A percentile compares a stretch with the other conserved stretches of the same genome.
Evolutionary conservation across 2,329 filamentous ascomycete genomes (phyloP).

Genomic region (Microdochium nivale): DNA sequence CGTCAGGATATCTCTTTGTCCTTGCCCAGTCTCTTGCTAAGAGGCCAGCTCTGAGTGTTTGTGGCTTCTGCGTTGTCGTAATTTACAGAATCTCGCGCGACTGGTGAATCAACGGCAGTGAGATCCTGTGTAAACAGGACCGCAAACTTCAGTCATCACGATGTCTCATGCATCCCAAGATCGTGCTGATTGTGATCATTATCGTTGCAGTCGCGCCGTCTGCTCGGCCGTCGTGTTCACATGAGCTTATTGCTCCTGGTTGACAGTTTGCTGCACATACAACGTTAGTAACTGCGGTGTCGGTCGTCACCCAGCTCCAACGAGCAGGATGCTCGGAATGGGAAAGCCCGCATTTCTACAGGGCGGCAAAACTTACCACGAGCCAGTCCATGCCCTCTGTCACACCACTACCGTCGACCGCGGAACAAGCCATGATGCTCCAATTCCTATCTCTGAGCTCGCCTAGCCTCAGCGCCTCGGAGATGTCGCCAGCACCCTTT

Average conservation of each 20-base stretch:
- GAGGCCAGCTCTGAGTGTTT: too few species aligned
- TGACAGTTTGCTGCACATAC: constrained; percentile 14
- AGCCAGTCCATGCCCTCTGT: constrained; percentile 99
- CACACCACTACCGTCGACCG: constrained; percentile 89
- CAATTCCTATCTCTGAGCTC: constrained; percentile 95
- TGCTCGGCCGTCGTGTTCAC: background rate
- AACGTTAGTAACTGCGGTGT: background rate
- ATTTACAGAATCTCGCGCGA: too few species aligned
- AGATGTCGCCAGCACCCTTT: constrained; percentile 94
- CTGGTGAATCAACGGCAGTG: too few species aligned
- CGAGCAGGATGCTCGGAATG: background rate
- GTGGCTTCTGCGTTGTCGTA: too few species aligned
- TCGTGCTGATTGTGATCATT: background rate
- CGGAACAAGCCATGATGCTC: constrained; percentile 97
- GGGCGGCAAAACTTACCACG: constrained; percentile 55
- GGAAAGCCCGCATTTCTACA: background rate
- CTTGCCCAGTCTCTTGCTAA: too few species aligned
- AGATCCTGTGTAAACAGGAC: too few species aligned
- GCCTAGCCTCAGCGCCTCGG: constrained; percentile 80
- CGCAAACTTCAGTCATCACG: too few species aligned
- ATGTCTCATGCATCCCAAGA: too few species aligned
- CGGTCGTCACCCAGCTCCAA: background rate
- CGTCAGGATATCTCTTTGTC: too few species aligned
- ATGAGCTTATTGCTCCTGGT: constrained; percentile 9
- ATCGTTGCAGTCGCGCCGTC: background rate